Base-by-base conservation (phyloP, 495 filamentous ascomycete genomes). In the Talaromyces stipitatus region DNA sequence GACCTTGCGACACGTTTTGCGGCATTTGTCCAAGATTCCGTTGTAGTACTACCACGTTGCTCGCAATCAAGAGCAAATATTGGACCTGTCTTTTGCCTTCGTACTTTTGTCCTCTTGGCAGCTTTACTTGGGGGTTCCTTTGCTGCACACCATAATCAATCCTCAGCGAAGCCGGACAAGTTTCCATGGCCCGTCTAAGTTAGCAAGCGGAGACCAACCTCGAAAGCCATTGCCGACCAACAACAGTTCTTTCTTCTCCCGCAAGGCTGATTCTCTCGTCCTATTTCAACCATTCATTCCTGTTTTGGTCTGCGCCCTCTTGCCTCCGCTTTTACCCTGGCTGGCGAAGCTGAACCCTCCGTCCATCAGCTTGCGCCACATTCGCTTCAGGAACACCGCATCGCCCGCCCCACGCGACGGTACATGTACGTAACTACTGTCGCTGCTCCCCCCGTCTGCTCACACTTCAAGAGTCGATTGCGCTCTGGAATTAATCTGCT, bases 321-420 rank as follows among this genome's bases (percentile, higher is more conserved):
- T 3, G 20, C 54, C 33, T 55, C 53, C 36, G 24, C 47, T 50
- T 47, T 47, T 18, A 23, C 47, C 47, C 47, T 28, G 47, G n/a
- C 47, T 30, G 33, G 54, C 48, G 56, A 65, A 73, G 71, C 74
- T 75, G 72, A 77, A 74, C 12, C 66, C 14, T 16, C 30, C 60
- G 62, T 65, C 69, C 63, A 67, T 75, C 70, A 77, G 72, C 72
- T 77, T 77, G 72, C 74, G 74, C 74, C 72, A 77, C 74, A 74
- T 70, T 75, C 67, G 66, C 64, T 66, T 67, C 67, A 64, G 64
- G 70, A 70, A 72, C 54, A 55, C 36, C 16, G 48, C 54, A 54
- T 41, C 54, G 64, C 68, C 65, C 69, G 72, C 74, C 72, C 70
- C 69, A 75, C 72, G 72, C 68, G 65, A 59, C 50, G 57, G 57